Base-by-base conservation (phyloP, 225 moss, liverwort and hornwort species). In the Physcomitrellopsis africana region DNA sequence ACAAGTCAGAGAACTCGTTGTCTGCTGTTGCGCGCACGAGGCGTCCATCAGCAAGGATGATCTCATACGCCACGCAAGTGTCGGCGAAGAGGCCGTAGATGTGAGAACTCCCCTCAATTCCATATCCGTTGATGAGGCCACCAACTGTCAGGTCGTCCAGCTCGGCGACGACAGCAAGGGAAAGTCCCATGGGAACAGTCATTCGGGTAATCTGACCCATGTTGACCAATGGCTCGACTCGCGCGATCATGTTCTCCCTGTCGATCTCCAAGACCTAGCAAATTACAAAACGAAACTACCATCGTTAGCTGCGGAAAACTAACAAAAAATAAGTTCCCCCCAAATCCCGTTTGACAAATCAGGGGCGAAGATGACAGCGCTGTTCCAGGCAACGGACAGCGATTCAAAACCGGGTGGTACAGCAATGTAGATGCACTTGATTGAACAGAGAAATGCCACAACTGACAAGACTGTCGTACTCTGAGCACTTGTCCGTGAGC, bases 71-170 rank as follows among this genome's bases (percentile, higher is more conserved):
- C 2, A 99, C 95, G 19, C 95, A 93, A 0, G 95, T 99, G 70
- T 99, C 99, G 5, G 99, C 53, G 75, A 99, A 99, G 20, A 99
- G 90, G 1, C 99, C 99, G 53, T 89, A 99, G 15, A 95, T 93
- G 66, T 99, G 99, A 2, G 99, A 99, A 83, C 93, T 99, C 26
- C 99, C 99, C 77, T 99, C 99, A 47, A 99, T 89, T 9, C 99
- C 99, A 53, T 99, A 99, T 26, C 99, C 99, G 41, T 99, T 99
- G 78, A 99, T 91, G 65, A 99, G 81, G 41, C 99, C 99, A 60
- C 99, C 99, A 1, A 99, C 99, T 19, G 99, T 99, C 57, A 99
- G 80, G 61, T 99, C 99, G 63, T 99, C 95, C 61, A 99, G 76
- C 87, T 99, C 99, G 2, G 99, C 95, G 17, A 99, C 99, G 10